Evolutionary conservation across 2,329 filamentous ascomycete genomes (phyloP), one percentile per base, ranked within the genome.

Genomic region (Neonectria punicea): DNA sequence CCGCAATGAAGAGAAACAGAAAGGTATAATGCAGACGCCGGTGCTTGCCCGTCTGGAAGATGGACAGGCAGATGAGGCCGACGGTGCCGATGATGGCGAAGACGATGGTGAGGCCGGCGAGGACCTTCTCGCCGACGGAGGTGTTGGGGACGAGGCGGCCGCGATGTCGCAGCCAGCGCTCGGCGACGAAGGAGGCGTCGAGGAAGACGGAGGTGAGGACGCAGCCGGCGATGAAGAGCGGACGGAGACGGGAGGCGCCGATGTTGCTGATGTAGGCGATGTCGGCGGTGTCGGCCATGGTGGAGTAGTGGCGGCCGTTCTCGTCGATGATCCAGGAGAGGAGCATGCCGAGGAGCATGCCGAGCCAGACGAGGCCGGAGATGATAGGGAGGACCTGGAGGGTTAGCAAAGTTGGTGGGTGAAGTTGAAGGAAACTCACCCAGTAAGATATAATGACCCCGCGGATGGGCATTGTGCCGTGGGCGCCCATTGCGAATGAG

Each of bases 131-230:
- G 62, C 79, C 81, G 9, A 74, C 70, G 8, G 87, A 89, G 11
- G 86, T 80, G 80, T 98, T 97, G 67, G 88, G 91, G 2, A 90
- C 88, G 30, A 98, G 85, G 14, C 93, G 90, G 9, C 93, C 93
- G 22, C 83, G 85, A 80, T 98, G 94, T 50, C 95, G 90, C 56
- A 98, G 85, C 88, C 90, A 96, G 67, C 94, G 89, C 81, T 98
- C 95, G 14, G 91, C 83, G 58, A 92, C 79, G 76, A 99, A 96
- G 28, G 91, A 89, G 9, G 93, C 80, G 80, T 97, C 92, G 74
- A 99, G 90, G 67, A 92, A 90, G 53, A 97, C 83, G 22, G 93
- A 92, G 5, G 92, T 94, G 39, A 93, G 81, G 58, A 84, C 82
- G 73, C 87, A 90, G 72, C 92, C 91, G 36, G 89, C 84, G 73